A percentile compares a stretch with the other conserved stretches of the same genome.
phyloP scores from a whole-genome alignment of 257 asterid species.

The Solanum gandarillasii region DNA sequence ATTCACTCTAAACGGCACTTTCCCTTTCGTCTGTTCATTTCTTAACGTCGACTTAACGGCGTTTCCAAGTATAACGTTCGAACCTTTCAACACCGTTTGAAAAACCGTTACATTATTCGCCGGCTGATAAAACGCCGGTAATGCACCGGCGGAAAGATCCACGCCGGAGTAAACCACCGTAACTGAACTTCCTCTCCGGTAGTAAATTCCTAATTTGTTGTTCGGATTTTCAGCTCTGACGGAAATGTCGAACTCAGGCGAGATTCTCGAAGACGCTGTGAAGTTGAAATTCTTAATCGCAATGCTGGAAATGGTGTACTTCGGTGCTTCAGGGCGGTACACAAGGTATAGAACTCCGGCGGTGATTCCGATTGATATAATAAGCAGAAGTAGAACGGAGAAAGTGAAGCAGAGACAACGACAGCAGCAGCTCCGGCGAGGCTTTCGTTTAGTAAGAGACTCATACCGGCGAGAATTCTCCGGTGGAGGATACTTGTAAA shows the following conservation, averaged over 20 bases:
- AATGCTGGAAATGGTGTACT: conserved; percentile 34
- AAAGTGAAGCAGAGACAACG: conserved; percentile 42
- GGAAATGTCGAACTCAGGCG: conserved; percentile 57
- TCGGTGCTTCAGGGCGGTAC: conserved; percentile 56
- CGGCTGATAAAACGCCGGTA: conserved; percentile 73
- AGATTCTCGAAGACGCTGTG: conserved; percentile 33
- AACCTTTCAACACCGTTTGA: conserved; percentile 29
- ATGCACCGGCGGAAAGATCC: conserved; percentile 34
- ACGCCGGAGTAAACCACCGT: conserved; percentile 32
- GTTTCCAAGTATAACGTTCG: conserved; percentile 35
- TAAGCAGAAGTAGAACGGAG: conserved; percentile 25
- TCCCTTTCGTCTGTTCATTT: conserved; percentile 20
- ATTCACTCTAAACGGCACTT: conserved; percentile 45
- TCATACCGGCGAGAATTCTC: conserved; percentile 28
- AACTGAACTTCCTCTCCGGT: conserved; percentile 30
- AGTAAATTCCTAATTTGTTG: conserved; percentile 52
- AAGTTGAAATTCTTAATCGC: conserved; percentile 37
- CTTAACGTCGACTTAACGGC: conserved; percentile 29
- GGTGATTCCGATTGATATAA: conserved; percentile 40
- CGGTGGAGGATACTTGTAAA: conserved; percentile 25
- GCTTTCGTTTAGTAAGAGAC: conserved; percentile 17
- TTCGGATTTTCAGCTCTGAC: conserved; percentile 64
- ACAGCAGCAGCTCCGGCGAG: conserved; percentile 40
- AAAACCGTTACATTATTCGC: conserved; percentile 54
- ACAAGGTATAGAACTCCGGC: conserved; percentile 70